Percentiles rank a stretch among this genome's conserved stretches.
Evolutionary conservation across 495 filamentous ascomycete species (phyloP).

Genomic region (Talaromyces adpressus): DNA sequence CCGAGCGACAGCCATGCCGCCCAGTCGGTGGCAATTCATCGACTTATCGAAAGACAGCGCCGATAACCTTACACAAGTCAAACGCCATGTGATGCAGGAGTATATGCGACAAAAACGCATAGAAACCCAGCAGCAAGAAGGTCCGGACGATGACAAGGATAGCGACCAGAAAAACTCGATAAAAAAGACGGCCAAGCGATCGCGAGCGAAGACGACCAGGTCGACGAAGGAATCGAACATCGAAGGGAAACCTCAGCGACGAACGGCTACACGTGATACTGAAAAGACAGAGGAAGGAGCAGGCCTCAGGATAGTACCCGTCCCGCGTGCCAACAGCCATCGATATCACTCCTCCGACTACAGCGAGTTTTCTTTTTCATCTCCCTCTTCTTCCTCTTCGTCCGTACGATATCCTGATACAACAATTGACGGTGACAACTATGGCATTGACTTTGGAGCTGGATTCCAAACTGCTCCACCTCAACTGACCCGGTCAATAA

Average conservation of each 20-base stretch:
- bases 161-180: neutral
- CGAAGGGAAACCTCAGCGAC: neutral
- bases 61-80: conserved; percentile 35
- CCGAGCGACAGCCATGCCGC: neutral
- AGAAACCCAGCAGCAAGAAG: conserved; percentile 11
- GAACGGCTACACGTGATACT: neutral
- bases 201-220: neutral
- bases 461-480: neutral
- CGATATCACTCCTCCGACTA: neutral
- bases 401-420: neutral
- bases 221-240: neutral
- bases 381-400: neutral
- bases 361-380: neutral
- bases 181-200: conserved; percentile 13
- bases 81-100: conserved; percentile 42
- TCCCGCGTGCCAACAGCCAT: neutral
- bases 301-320: neutral
- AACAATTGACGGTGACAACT: neutral
- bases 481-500: neutral
- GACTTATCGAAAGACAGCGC: conserved; percentile 32
- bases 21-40: conserved; percentile 35
- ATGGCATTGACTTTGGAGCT: neutral
- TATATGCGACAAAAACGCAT: conserved; percentile 37
- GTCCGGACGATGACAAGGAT: neutral
- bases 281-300: neutral